Evolutionary conservation across 2,329 filamentous ascomycete genomes (phyloP).

Genomic region (Colletotrichum cuscutae): DNA sequence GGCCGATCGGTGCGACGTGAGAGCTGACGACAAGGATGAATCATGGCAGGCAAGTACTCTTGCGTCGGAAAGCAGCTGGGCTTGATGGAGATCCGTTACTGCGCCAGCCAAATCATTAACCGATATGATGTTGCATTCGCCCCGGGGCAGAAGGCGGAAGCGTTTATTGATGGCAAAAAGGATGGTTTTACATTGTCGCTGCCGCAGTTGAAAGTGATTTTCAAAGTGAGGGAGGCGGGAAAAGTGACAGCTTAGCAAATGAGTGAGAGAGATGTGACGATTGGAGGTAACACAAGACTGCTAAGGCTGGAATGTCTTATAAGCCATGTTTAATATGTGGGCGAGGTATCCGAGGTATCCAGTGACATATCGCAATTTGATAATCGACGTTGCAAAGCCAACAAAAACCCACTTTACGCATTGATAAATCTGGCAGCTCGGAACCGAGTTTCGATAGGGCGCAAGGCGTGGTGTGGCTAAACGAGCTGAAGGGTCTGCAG

Average conservation of each 20-base stretch:
- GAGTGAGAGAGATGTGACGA: background rate
- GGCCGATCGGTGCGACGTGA: background rate
- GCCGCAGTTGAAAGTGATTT: slow-evolving; percentile 31
- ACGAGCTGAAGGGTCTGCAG: background rate
- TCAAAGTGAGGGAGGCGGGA: slow-evolving; percentile 21
- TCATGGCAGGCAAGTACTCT: slow-evolving; percentile 41
- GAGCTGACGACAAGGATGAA: background rate
- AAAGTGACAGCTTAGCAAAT: background rate
- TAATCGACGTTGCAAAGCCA: background rate
- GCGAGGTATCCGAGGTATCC: background rate
- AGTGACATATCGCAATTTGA: background rate
- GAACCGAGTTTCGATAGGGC: background rate
- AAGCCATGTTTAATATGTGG: background rate
- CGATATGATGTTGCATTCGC: slow-evolving; percentile 29
- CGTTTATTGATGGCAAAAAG: slow-evolving; percentile 23
- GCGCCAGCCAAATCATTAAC: slow-evolving; percentile 31
- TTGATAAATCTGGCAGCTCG: background rate
- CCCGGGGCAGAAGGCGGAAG: slow-evolving; percentile 9
- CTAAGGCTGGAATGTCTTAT: background rate
- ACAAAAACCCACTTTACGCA: background rate
- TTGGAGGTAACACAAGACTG: background rate
- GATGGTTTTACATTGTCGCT: slow-evolving; percentile 33
- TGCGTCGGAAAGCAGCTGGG: slow-evolving; percentile 50
- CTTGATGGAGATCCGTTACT: slow-evolving; percentile 44
- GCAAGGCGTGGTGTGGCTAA: slow-evolving; percentile 11